These are phyloP conservation scores for Oxalis stricta DNA, from an alignment of 441 rosid species.

Conservation along the genomic window DNA sequence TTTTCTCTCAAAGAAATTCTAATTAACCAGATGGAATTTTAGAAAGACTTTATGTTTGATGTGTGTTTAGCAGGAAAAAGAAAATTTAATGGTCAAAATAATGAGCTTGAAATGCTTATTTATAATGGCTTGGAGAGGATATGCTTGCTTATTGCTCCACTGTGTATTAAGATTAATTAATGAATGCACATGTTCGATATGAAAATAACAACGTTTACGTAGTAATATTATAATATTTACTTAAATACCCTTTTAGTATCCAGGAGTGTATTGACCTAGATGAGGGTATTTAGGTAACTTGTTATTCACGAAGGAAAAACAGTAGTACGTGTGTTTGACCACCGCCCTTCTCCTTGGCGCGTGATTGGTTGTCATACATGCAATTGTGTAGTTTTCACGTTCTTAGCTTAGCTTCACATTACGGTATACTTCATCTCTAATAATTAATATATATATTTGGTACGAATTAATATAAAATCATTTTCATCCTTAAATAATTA, in stretches of 20 bases:
- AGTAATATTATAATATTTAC: too few relatives aligned
- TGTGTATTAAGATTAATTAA: too few relatives aligned
- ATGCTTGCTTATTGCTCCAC: too few relatives aligned
- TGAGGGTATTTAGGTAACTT: slow-evolving; percentile 6
- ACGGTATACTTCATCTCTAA: background rate
- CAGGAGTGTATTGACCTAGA: too few relatives aligned
- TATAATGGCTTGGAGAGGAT: slow-evolving; percentile 28
- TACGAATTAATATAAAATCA: background rate
- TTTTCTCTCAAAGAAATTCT: background rate
- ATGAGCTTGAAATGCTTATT: slow-evolving; percentile 19
- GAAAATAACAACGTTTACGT: too few relatives aligned
- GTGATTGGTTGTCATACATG: slow-evolving; percentile 53
- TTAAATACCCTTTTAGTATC: slow-evolving; percentile 1
- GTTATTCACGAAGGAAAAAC: background rate
- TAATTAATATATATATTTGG: too few relatives aligned
- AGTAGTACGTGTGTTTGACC: slow-evolving; percentile 23
- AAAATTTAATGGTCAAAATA: slow-evolving; percentile 24
- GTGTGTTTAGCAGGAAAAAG: background rate
- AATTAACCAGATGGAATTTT: too few relatives aligned
- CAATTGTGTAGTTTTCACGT: slow-evolving; percentile 27
- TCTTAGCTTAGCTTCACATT: slow-evolving; percentile 31
- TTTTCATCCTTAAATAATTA: too few relatives aligned
- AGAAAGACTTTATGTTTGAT: background rate
- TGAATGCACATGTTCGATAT: too few relatives aligned
- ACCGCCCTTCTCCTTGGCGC: slow-evolving; percentile 59